Evolutionary conservation across 1,139 yeast genomes (phyloP), one percentile per base, ranked within the genome.

Genomic region (Taphrina sp.): DNA sequence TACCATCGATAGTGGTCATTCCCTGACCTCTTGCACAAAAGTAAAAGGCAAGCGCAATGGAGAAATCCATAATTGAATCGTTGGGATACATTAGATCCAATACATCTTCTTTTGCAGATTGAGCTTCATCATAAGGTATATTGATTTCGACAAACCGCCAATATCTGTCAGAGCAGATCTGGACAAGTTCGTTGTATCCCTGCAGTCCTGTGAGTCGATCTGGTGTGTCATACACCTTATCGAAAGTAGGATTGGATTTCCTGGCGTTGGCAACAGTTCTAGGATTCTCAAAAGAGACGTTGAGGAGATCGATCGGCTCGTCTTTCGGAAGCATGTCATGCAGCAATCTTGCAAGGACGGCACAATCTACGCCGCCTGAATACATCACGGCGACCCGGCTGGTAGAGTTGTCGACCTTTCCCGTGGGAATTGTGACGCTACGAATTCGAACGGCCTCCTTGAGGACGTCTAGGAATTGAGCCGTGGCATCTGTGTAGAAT

Each of bases 361-460:
- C 84, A 67, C 98, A 92, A 65, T 92, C 98, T 7, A 92, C 73
- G 0, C 98, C 99, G 0, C 99, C 98, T 38, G 96, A 88, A 66
- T 88, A 92, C 33, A 92, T 70, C 0, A 92, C 74, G 0, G 87
- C 88, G 23, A 57, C 29, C 2, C 55, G 59, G 24, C 31, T 17
- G 33, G 42, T 5, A 29, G 56, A 28, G 5, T 14, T 20, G 33
- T 10, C 22, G 38, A 23, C 5, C 12, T 60, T 59, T 10, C 23
- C 24, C 4, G 24, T 56, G 8, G 59, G 61, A 14, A 60, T 28
- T 8, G 62, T 55, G n/a, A 41, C 37, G 7, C 56, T 54, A 14
- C 62, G 59, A 17, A 53, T 29, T 19, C 44, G 39, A 31, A 63
- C 59, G 5, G 61, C 52, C 2, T 45, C 34, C 10, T 16, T 29